Conservation (phyloP, 768 basidiomycete genomes). For the Pleurotus citrinopileatus region DNA sequence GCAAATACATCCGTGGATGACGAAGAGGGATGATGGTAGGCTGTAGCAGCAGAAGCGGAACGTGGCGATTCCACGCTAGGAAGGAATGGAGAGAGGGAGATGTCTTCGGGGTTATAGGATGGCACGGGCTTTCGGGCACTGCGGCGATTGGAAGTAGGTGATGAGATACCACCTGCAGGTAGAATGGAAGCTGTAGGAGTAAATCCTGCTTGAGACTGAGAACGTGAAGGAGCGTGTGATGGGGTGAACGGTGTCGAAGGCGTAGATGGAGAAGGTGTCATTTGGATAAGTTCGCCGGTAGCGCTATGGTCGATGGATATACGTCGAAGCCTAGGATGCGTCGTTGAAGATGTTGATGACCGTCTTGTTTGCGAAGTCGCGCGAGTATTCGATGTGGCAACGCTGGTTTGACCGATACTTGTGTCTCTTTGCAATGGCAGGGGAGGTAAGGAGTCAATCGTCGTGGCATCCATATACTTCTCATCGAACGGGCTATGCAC, state of each 20-base stretch:
- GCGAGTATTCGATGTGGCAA: not conserved
- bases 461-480: not conserved
- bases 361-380: not conserved
- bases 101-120: conserved; percentile 35
- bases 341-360: not conserved
- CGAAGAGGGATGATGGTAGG: conserved; percentile 11
- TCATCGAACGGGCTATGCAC: conserved; percentile 6
- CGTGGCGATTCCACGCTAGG: conserved; percentile 9
- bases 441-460: conserved; percentile 2
- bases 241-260: not conserved
- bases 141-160: conserved; percentile 21
- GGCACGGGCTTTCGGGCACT: conserved; percentile 58
- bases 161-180: conserved; percentile 6
- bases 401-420: not conserved
- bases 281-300: conserved; percentile 1
- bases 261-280: not conserved
- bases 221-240: not conserved
- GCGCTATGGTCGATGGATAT: not conserved
- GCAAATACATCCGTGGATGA: conserved; percentile 13
- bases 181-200: not conserved
- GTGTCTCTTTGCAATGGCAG: conserved; percentile 5
- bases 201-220: not conserved
- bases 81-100: conserved; percentile 17
- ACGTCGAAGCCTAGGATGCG: not conserved
- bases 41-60: not conserved